Evolutionary conservation across 2,329 filamentous ascomycete genomes (phyloP).

Genomic region (Fusarium circinatum): DNA sequence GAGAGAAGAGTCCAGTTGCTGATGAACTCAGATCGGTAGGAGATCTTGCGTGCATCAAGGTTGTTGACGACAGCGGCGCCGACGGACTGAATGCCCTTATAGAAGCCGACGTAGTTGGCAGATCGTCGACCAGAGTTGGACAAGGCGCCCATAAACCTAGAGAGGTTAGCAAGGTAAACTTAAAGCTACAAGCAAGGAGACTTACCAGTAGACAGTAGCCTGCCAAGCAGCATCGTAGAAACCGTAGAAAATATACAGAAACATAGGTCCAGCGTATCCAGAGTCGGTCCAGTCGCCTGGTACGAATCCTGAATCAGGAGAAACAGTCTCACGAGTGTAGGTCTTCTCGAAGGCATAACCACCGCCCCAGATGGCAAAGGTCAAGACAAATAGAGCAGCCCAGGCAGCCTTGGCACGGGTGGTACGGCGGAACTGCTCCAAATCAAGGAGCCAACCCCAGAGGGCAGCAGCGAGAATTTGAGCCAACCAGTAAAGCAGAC

Average conservation of each 20-base stretch:
- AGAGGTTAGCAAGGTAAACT: constrained; percentile 6
- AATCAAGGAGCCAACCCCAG: constrained; percentile 78
- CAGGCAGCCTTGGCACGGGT: constrained; percentile 74
- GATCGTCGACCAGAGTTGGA: constrained; percentile 93
- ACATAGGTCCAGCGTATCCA: constrained; percentile 80
- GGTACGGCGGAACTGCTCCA: constrained; percentile 67
- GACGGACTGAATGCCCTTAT: constrained; percentile 83
- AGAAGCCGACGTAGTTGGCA: constrained; percentile 92
- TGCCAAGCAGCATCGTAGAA: constrained; percentile 93
- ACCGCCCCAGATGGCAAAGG: constrained; percentile 83
- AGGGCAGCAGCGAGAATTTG: constrained; percentile 81
- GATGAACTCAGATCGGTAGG: constrained; percentile 78
- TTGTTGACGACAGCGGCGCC: constrained; percentile 67
- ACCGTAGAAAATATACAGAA: constrained; percentile 90
- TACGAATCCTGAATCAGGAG: constrained; percentile 7
- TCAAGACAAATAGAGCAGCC: constrained; percentile 71
- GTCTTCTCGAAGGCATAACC: constrained; percentile 78
- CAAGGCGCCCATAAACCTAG: constrained; percentile 87
- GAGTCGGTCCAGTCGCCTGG: constrained; percentile 71
- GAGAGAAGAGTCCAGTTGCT: constrained; percentile 78
- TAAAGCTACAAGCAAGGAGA: constrained; percentile 52
- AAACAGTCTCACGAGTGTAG: constrained; percentile 36
- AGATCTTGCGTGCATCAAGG: constrained; percentile 50
- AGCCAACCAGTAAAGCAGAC: constrained; percentile 74
- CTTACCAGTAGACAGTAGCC: constrained; percentile 90